These are phyloP conservation scores for Stagonosporopsis cucurbitacearum DNA, from an alignment of 2,329 filamentous ascomycete species.

Conservation along the genomic window DNA sequence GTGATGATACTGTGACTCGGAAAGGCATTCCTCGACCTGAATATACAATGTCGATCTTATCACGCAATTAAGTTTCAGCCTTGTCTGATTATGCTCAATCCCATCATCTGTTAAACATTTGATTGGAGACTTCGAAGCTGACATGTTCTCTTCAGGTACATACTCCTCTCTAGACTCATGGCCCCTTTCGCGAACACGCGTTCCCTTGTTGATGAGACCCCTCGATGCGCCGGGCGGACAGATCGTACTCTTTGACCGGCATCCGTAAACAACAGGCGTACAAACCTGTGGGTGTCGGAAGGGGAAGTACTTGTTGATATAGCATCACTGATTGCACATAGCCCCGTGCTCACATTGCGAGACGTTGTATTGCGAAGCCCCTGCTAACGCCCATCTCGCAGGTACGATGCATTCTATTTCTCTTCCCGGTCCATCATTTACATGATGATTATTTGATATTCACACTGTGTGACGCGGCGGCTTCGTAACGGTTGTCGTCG, in stretches of 20 bases:
- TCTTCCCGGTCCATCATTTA: conserved; percentile 53
- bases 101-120: conserved; percentile 18
- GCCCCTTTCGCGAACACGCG: conserved; percentile 4
- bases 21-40: conserved; percentile 74
- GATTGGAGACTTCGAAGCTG: conserved; percentile 31
- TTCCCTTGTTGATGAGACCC: conserved; percentile 62
- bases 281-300: conserved; percentile 66
- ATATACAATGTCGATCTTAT: conserved; percentile 69
- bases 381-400: conserved; percentile 32
- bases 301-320: conserved; percentile 70
- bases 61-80: conserved; percentile 68
- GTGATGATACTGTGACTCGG: conserved; percentile 70
- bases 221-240: conserved; percentile 75
- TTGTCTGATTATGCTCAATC: conserved; percentile 63
- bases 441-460: conserved; percentile 71
- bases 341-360: conserved; percentile 11
- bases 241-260: conserved; percentile 60
- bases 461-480: conserved; percentile 71
- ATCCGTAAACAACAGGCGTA: conserved; percentile 65
- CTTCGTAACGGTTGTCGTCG: conserved; percentile 56
- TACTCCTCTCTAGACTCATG: conserved; percentile 22
- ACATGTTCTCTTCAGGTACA: conserved; percentile 43
- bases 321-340: conserved; percentile 66
- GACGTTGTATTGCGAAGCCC: conserved; percentile 11
- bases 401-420: conserved; percentile 40